A percentile compares a stretch with the other conserved stretches of the same genome.
Conservation (phyloP, 73 alveolate species). For the Tetrahymena borealis region DNA sequence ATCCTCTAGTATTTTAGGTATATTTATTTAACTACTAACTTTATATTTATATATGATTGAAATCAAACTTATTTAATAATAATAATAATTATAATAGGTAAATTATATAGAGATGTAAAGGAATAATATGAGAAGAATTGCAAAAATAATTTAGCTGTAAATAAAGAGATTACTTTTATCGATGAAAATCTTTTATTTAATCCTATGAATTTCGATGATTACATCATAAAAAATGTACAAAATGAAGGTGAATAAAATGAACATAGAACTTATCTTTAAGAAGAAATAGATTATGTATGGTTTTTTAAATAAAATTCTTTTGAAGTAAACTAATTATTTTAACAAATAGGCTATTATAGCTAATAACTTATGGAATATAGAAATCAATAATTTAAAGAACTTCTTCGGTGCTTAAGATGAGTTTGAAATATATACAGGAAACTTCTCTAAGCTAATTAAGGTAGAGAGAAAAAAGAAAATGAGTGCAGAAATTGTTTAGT, state of each 20-base stretch:
- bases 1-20: slow-evolving; percentile 65
- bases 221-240: background rate
- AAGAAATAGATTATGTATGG: background rate
- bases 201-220: background rate
- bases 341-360: slow-evolving; percentile 5
- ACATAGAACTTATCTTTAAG: background rate
- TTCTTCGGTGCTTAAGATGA: slow-evolving; percentile 26
- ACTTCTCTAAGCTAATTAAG: slow-evolving; percentile 17
- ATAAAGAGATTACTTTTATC: background rate
- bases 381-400: background rate
- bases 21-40: slow-evolving; percentile 47
- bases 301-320: background rate
- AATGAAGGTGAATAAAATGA: background rate
- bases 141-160: background rate
- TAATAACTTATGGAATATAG: background rate
- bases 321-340: background rate
- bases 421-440: slow-evolving; percentile 39
- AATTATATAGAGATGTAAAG: background rate
- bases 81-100: background rate
- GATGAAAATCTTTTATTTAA: background rate
- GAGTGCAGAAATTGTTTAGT: background rate
- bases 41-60: no score
- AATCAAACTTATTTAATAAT: slow-evolving; percentile 39
- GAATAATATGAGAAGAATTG: background rate
- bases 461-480: slow-evolving; percentile 19